Evolutionary conservation across 441 rosid genomes (phyloP).

Genomic region (Pelargonium exstipulatum): DNA sequence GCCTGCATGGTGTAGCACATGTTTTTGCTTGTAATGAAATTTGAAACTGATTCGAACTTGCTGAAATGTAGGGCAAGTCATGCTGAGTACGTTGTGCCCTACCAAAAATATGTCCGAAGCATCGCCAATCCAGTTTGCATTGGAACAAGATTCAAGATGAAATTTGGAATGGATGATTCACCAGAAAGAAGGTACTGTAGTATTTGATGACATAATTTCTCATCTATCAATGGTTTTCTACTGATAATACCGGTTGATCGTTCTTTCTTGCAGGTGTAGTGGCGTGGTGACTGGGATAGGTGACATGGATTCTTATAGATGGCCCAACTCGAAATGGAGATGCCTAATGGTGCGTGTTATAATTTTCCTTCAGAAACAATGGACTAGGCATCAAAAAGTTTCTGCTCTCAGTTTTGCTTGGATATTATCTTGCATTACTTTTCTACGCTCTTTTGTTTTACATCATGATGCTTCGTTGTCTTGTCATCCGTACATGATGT

Average conservation of each 20-base stretch:
- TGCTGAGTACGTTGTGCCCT: slow-evolving; percentile 72
- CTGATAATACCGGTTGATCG: slow-evolving; percentile 14
- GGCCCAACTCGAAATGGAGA: slow-evolving; percentile 96
- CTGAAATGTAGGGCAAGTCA: slow-evolving; percentile 66
- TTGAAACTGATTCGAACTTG: slow-evolving; percentile 12
- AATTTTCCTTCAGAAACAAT: not conserved
- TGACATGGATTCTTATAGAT: slow-evolving; percentile 72
- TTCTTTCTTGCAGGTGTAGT: slow-evolving; percentile 44
- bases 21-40: slow-evolving; percentile 1
- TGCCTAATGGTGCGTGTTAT: slow-evolving; percentile 59
- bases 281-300: slow-evolving; percentile 69
- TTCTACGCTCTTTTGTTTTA: not conserved
- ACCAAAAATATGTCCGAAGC: slow-evolving; percentile 66
- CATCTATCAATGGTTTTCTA: slow-evolving; percentile 13
- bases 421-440: not conserved
- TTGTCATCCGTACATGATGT: not conserved
- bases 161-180: slow-evolving; percentile 70
- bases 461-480: too few relatives aligned
- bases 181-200: slow-evolving; percentile 69
- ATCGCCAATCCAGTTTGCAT: slow-evolving; percentile 42
- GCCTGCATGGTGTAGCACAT: not conserved
- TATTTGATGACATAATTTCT: slow-evolving; percentile 7
- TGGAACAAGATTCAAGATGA: slow-evolving; percentile 80
- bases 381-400: not conserved
- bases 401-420: not conserved